These are phyloP conservation scores for Corylus heterophylla DNA, from an alignment of 306 rosid genomes.

Conservation along the genomic window DNA sequence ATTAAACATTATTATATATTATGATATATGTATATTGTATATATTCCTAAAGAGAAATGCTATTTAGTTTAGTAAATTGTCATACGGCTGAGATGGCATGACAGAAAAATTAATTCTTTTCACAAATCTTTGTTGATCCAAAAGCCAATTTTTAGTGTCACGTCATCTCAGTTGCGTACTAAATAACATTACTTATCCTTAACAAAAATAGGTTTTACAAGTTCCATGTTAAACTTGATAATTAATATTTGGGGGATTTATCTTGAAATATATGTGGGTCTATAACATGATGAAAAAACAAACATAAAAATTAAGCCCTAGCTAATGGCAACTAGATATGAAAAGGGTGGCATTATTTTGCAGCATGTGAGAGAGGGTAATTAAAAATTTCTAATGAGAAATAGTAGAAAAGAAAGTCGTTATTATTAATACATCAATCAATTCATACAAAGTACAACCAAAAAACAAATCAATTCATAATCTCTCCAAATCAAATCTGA, in stretches of 20 bases:
- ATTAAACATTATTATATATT: too few species aligned
- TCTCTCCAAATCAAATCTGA: not conserved
- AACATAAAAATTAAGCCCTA: not conserved
- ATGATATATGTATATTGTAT: too few species aligned
- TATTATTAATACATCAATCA: not conserved
- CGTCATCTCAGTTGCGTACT: too few species aligned
- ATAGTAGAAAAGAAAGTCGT: not conserved
- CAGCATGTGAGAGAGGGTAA: not conserved
- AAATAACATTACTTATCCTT: not conserved
- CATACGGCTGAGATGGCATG: too few species aligned
- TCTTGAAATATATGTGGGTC: constrained; percentile 1
- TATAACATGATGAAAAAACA: not conserved
- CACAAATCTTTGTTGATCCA: too few species aligned
- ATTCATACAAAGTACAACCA: not conserved
- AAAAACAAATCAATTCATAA: not conserved
- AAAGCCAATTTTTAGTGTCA: too few species aligned
- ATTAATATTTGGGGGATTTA: not conserved
- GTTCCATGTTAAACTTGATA: not conserved
- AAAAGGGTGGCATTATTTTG: not conserved
- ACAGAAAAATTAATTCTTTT: too few species aligned
- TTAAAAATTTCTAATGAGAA: not conserved
- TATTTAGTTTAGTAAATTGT: too few species aligned
- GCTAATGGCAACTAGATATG: not conserved
- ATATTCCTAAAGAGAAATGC: too few species aligned
- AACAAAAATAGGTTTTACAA: not conserved